Evolutionary conservation across 1,284 basidiomycete species (phyloP), one percentile per base, ranked within the genome.

Genomic region (Schizophyllum commune): DNA sequence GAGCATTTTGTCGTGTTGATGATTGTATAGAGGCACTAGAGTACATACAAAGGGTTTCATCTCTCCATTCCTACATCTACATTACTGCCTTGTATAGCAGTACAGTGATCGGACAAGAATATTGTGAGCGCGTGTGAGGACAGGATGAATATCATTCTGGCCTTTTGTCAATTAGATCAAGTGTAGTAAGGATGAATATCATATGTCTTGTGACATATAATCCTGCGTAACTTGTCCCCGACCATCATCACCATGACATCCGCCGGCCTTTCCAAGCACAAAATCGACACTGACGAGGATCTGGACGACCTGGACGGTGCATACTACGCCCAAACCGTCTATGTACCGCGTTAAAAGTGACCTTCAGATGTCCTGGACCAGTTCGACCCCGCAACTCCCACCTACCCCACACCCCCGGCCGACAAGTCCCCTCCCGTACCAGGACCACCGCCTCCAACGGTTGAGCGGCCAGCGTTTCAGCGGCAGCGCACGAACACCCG

Each of bases 291-390:
- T 53, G 87, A 88, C 9, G 87, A 89, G 9, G 86, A 91, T 71
- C 72, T 90, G 34, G 88, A 91, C 67, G 88, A 91, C 69, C 81
- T 91, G 57, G 89, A 91, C 67, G 88, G 88, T 88, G 62, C 61
- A 80, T 65, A 55, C 57, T 15, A 33, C 54, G 47, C 34, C 39
- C 17, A 47, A 3, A 3, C 39, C 39, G 3, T 3, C 17, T 9
- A 3, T 13, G 13, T 3, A 3, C 3, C 9, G 39, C 39, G 17
- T 17, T 47, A 17, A 47, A 47, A 13, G 13, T 17, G 39, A 3
- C 9, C 39, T 47, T 53, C 67, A 85, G 84, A 87, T 71, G 80
- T 88, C 60, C 75, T 88, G 62, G 79, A 83, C 64, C 76, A 82
- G 62, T 81, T 83, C 68, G 66, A 69, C 68, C 21, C 56, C 63